These are phyloP conservation scores for Fusarium circinatum DNA, from an alignment of 2,329 filamentous ascomycete genomes.

Conservation along the genomic window DNA sequence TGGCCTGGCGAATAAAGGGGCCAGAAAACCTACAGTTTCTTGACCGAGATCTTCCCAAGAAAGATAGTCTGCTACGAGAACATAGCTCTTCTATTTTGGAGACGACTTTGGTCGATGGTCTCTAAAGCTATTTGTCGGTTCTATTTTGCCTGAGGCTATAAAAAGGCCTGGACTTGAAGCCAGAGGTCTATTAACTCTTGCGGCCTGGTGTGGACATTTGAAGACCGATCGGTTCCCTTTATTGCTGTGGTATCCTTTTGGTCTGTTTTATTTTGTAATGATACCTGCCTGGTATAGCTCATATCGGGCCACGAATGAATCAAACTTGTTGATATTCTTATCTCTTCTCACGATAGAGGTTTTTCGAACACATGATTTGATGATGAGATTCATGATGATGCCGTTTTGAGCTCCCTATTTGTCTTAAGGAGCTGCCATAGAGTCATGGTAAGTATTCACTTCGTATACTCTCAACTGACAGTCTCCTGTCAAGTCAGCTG, in stretches of 20 bases:
- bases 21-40: constrained; percentile 42
- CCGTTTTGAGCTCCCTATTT: not conserved
- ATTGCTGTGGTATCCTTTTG: not conserved
- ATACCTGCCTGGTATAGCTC: constrained; percentile 11
- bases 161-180: not conserved
- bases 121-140: not conserved
- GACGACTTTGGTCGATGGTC: not conserved
- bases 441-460: not conserved
- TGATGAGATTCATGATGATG: not conserved
- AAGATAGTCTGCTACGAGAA: not conserved
- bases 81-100: not conserved
- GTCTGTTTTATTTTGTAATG: constrained; percentile 5
- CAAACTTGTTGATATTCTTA: not conserved
- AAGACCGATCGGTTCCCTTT: not conserved
- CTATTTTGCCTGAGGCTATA: not conserved
- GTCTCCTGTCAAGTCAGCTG: not conserved
- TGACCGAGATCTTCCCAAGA: not conserved
- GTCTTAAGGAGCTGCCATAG: not conserved
- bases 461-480: not conserved
- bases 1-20: constrained; percentile 70
- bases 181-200: not conserved
- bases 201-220: not conserved
- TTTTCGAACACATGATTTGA: not conserved
- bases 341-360: not conserved
- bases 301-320: constrained; percentile 1